These are phyloP conservation scores for Tulasnella sp. DNA, from an alignment of 768 basidiomycete genomes.

Conservation along the genomic window DNA sequence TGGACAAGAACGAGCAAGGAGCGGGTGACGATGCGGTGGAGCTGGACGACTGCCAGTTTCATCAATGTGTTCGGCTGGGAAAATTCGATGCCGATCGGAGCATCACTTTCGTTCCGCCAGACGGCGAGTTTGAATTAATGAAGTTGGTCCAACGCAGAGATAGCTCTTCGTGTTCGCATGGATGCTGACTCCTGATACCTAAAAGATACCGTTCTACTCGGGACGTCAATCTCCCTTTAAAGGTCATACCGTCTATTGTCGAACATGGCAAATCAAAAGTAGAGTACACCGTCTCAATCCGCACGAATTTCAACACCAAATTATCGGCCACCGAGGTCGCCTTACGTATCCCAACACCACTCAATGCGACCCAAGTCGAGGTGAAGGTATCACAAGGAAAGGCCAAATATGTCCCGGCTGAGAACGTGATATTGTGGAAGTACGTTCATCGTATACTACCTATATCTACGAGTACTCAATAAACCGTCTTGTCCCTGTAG, in stretches of 20 bases:
- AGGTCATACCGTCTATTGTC: constrained; percentile 79
- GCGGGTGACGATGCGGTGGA: constrained; percentile 59
- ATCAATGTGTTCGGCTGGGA: constrained; percentile 91
- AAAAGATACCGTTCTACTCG: constrained; percentile 87
- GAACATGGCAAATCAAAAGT: constrained; percentile 90
- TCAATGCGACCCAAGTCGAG: constrained; percentile 87
- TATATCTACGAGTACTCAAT: neutral
- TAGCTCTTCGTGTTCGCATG: neutral
- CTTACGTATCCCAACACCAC: constrained; percentile 87
- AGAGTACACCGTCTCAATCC: constrained; percentile 78
- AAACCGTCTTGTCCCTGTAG: constrained; percentile 32
- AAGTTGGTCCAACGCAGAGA: constrained; percentile 46
- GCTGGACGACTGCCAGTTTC: constrained; percentile 95
- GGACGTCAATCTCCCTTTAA: constrained; percentile 89
- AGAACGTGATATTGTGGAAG: constrained; percentile 98
- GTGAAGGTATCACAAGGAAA: constrained; percentile 89
- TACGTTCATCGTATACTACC: constrained; percentile 35
- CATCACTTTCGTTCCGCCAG: constrained; percentile 95
- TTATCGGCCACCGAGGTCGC: constrained; percentile 89
- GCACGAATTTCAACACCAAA: constrained; percentile 84
- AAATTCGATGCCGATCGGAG: constrained; percentile 91
- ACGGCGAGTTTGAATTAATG: constrained; percentile 99
- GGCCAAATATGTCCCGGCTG: constrained; percentile 92
- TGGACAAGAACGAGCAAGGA: constrained; percentile 56
- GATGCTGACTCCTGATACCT: neutral